Evolutionary conservation across 768 basidiomycete genomes (phyloP), one percentile per base, ranked within the genome.

Genomic region (Mrakia frigida): DNA sequence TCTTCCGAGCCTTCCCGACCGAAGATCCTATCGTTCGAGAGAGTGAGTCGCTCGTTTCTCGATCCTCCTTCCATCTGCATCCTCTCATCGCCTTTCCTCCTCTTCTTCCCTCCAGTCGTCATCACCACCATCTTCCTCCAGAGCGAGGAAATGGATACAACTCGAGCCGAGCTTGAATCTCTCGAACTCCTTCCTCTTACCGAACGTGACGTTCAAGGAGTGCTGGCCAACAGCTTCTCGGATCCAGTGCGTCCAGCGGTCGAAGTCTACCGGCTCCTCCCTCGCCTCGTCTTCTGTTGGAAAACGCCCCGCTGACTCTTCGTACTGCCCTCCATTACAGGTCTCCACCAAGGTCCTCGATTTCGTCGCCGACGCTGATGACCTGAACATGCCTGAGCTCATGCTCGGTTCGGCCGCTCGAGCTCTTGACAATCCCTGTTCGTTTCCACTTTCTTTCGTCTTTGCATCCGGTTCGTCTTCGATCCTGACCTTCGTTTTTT

Each of bases 11-110:
- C 23, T 70, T 43, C 50, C 70, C 70, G 4, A 43, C 50, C 4
- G 14, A 31, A 6, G 50, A 70, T 31, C 50, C 70, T 9, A 43
- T 70, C 43, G 50, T 70, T 33, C 70, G 70, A 13, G 70, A 70
- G 33, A 63, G 61, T 63, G 33, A 35, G 61, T 63, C 33, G n/a
- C n/a, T n/a, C n/a, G n/a, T n/a, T 23, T 18, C 9, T 16, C 61
- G 18, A 14, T 21, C 31, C n/a, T n/a, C n/a, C n/a, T n/a, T n/a
- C n/a, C n/a, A n/a, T n/a, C n/a, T n/a, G n/a, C n/a, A n/a, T n/a
- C n/a, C n/a, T n/a, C n/a, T n/a, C n/a, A n/a, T n/a, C n/a, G n/a
- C n/a, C n/a, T n/a, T 23, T 23, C 56, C 6, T 23, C 56, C 33
- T 33, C 6, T 63, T 23, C 31, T 63, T 16, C 16, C 28, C 0